Percentiles rank a stretch among this genome's conserved stretches.
Conservation (phyloP, 2,329 filamentous ascomycete genomes). For the Aschersonia sp. region DNA sequence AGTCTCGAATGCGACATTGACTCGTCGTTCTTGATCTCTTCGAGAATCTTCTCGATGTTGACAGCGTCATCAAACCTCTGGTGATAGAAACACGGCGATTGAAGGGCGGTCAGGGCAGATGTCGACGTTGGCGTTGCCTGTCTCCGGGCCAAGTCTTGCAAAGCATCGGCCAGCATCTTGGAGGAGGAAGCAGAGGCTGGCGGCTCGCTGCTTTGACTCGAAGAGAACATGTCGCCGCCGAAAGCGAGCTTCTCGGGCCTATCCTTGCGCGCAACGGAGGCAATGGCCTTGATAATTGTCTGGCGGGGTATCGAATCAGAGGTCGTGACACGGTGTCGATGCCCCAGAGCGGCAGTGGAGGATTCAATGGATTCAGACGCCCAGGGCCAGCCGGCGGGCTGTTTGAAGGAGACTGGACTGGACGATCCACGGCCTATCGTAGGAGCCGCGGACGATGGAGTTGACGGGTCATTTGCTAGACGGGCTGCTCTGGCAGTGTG, state of each 20-base stretch:
- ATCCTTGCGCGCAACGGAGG: slow-evolving; percentile 47
- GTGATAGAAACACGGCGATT: slow-evolving; percentile 96
- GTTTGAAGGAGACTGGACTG: slow-evolving; percentile 1
- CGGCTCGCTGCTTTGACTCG: slow-evolving; percentile 19
- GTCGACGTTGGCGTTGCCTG: slow-evolving; percentile 21
- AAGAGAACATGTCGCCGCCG: slow-evolving; percentile 36
- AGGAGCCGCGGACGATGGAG: background rate
- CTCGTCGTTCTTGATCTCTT: slow-evolving; percentile 83
- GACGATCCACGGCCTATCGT: background rate
- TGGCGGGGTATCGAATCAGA: slow-evolving; percentile 57
- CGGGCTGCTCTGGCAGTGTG: slow-evolving; percentile 5
- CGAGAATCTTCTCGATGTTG: slow-evolving; percentile 85
- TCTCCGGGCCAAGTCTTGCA: slow-evolving; percentile 36
- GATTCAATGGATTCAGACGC: background rate
- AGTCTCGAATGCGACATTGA: slow-evolving; percentile 87
- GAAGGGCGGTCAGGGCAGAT: slow-evolving; percentile 47
- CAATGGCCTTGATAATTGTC: slow-evolving; percentile 70
- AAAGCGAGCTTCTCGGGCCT: slow-evolving; percentile 51
- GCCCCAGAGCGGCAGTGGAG: slow-evolving; percentile 8
- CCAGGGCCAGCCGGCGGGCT: slow-evolving; percentile 1
- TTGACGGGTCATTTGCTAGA: background rate
- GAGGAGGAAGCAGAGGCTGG: slow-evolving; percentile 30
- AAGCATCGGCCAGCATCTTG: slow-evolving; percentile 48
- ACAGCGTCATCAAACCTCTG: slow-evolving; percentile 93
- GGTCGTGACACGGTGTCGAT: slow-evolving; percentile 37